phyloP scores from a whole-genome alignment of 2,329 filamentous ascomycete genomes.

The Parastagonospora nodorum region DNA sequence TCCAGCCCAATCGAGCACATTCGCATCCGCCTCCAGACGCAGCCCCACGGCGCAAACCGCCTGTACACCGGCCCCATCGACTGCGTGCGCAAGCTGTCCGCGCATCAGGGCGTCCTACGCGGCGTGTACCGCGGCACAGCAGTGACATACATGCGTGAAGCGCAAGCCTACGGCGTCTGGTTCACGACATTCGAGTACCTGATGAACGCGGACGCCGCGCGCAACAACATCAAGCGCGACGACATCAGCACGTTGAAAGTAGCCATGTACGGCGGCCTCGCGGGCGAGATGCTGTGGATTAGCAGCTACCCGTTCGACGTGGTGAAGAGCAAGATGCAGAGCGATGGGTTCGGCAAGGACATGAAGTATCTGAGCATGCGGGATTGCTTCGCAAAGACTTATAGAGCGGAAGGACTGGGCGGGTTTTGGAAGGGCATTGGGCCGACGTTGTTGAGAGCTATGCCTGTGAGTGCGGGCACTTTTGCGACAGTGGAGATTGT shows the following conservation, averaged over 20 bases:
- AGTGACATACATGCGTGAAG: constrained; percentile 87
- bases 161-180: constrained; percentile 94
- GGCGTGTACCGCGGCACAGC: constrained; percentile 87
- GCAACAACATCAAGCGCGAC: constrained; percentile 75
- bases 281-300: constrained; percentile 93
- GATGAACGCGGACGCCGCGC: constrained; percentile 85
- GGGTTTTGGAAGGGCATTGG: constrained; percentile 96
- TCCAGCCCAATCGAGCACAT: constrained; percentile 96
- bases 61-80: constrained; percentile 86
- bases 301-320: constrained; percentile 95
- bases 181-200: constrained; percentile 94
- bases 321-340: constrained; percentile 99
- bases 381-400: constrained; percentile 87
- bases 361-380: constrained; percentile 81
- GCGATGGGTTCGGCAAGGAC: constrained; percentile 79
- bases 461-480: constrained; percentile 97
- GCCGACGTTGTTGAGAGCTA: constrained; percentile 88
- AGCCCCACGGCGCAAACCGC: constrained; percentile 80
- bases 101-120: constrained; percentile 68
- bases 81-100: constrained; percentile 83
- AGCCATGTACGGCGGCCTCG: constrained; percentile 88
- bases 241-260: constrained; percentile 85
- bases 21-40: constrained; percentile 92
- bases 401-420: constrained; percentile 71
- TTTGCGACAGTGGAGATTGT: constrained; percentile 70